phyloP scores from a whole-genome alignment of 305 asterid species.

The Andrographis paniculata region DNA sequence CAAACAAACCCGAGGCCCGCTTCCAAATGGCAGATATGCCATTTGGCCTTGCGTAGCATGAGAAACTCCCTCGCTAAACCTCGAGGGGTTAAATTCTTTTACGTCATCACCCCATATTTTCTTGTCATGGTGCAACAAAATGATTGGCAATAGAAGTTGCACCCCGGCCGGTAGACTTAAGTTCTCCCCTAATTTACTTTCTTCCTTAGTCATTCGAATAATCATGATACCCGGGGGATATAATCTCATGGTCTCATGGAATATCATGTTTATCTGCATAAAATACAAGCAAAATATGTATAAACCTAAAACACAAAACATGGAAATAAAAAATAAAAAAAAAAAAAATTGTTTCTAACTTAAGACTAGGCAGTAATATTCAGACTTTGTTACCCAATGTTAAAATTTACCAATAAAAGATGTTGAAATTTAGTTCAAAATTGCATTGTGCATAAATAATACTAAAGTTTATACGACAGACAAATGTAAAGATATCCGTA shows the following conservation, averaged over 20 bases:
- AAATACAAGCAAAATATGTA: neutral
- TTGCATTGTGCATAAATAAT: too few relatives aligned
- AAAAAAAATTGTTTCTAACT: too few relatives aligned
- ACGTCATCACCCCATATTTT: conserved; percentile 21
- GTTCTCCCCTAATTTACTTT: conserved; percentile 1
- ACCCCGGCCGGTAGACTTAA: neutral
- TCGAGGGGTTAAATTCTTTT: conserved; percentile 37
- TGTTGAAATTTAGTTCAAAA: too few relatives aligned
- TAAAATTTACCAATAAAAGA: too few relatives aligned
- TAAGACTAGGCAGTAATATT: too few relatives aligned
- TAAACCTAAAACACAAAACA: neutral
- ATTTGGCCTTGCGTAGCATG: conserved; percentile 26
- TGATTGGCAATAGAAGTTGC: conserved; percentile 20
- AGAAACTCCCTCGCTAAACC: conserved; percentile 36
- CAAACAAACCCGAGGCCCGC: conserved; percentile 41
- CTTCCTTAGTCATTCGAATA: conserved; percentile 15
- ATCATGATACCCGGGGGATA: conserved; percentile 28
- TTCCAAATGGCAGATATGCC: conserved; percentile 35
- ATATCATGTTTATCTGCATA: conserved; percentile 31
- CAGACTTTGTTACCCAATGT: too few relatives aligned
- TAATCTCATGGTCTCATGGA: conserved; percentile 38
- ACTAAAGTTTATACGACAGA: too few relatives aligned
- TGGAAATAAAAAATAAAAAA: neutral
- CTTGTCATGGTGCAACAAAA: conserved; percentile 23
- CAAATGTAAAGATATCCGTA: neutral